Conservation (phyloP, 495 filamentous ascomycete genomes). For the Podospora pseudoanserina region DNA sequence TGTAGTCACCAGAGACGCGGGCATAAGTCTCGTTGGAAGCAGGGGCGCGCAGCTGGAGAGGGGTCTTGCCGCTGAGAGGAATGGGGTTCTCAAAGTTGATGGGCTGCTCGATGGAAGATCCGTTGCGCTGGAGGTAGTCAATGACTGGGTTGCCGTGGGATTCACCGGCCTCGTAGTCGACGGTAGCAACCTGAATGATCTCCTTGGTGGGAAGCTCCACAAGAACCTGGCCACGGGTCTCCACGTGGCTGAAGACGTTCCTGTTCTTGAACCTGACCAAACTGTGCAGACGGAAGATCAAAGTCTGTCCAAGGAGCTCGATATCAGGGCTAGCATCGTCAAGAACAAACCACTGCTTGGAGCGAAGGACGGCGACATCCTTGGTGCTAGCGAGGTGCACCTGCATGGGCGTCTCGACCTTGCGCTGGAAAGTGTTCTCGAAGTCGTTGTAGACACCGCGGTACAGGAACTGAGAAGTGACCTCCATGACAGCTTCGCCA, state of each 20-base stretch:
- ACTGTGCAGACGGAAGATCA: conserved; percentile 94
- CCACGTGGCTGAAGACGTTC: conserved; percentile 85
- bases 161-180: conserved; percentile 83
- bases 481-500: conserved; percentile 91
- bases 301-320: conserved; percentile 82
- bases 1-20: conserved; percentile 95
- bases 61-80: conserved; percentile 87
- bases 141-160: conserved; percentile 96
- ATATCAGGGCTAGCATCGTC: conserved; percentile 65
- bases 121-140: conserved; percentile 91
- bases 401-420: conserved; percentile 93
- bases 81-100: conserved; percentile 97
- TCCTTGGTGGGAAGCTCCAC: conserved; percentile 97
- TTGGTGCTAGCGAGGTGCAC: conserved; percentile 79
- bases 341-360: conserved; percentile 95
- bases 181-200: conserved; percentile 89
- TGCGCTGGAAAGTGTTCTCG: conserved; percentile 97
- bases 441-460: conserved; percentile 88
- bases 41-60: conserved; percentile 82
- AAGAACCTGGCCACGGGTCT: conserved; percentile 89
- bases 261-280: conserved; percentile 92
- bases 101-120: conserved; percentile 91
- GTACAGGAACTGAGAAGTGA: conserved; percentile 96
- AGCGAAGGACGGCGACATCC: conserved; percentile 88
- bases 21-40: conserved; percentile 97